Conservation (phyloP, 202 grass and related monocot species). For the Schoenoplectus triqueter region DNA sequence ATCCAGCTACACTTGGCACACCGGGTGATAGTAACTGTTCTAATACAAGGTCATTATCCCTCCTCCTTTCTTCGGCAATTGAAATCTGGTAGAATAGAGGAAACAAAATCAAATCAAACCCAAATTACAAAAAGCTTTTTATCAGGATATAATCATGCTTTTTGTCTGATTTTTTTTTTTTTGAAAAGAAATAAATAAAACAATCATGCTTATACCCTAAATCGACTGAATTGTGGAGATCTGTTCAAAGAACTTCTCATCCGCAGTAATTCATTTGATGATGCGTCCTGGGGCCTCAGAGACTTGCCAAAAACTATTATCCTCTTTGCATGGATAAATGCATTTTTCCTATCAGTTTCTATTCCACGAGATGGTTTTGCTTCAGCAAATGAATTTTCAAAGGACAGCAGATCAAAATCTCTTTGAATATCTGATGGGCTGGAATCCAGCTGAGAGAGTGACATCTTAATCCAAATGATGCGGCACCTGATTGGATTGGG, state of each 20-base stretch:
- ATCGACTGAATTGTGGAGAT: conserved; percentile 71
- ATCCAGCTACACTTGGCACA: conserved; percentile 86
- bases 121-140: not conserved
- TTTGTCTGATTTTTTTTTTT: not conserved
- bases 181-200: conserved; percentile 11
- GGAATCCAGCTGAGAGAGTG: conserved; percentile 49
- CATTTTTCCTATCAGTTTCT: conserved; percentile 38
- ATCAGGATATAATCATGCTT: conserved; percentile 11
- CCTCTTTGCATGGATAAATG: conserved; percentile 88
- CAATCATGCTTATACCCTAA: conserved; percentile 62
- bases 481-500: conserved; percentile 44
- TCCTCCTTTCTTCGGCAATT: conserved; percentile 73
- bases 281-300: conserved; percentile 67
- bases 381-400: conserved; percentile 59
- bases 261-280: conserved; percentile 61
- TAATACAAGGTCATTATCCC: conserved; percentile 82
- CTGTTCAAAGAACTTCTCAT: conserved; percentile 77
- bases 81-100: conserved; percentile 64
- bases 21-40: conserved; percentile 86
- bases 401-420: conserved; percentile 79
- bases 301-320: conserved; percentile 81
- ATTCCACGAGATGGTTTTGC: conserved; percentile 39
- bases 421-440: conserved; percentile 43
- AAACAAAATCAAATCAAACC: not conserved
- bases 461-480: conserved; percentile 68